phyloP scores from a whole-genome alignment of 75 land plant species.

The Ceratopteris richardii region DNA sequence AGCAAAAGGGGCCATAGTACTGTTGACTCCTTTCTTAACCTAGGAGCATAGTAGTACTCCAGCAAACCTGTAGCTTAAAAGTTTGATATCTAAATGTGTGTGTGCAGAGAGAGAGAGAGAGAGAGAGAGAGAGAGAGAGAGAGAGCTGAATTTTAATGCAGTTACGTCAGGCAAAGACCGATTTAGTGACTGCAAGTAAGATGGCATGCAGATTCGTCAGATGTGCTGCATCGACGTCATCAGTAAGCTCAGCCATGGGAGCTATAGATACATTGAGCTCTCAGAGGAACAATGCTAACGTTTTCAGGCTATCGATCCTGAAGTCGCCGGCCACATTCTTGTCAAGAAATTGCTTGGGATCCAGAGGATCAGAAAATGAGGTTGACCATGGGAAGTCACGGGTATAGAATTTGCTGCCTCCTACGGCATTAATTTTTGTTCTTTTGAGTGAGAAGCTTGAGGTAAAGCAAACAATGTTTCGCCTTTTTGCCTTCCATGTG shows the following conservation, averaged over 20 bases:
- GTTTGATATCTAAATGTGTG: too few relatives aligned
- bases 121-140: too few relatives aligned
- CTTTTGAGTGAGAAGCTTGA: too few relatives aligned
- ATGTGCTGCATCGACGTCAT: conserved; percentile 33
- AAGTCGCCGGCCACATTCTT: background rate
- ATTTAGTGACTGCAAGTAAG: conserved; percentile 67
- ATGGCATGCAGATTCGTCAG: conserved; percentile 58
- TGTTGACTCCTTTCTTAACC: background rate
- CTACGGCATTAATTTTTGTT: too few relatives aligned
- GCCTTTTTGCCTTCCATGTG: too few relatives aligned
- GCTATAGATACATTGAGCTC: background rate
- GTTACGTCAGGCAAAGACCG: conserved; percentile 76
- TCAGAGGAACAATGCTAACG: background rate
- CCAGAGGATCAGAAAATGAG: background rate
- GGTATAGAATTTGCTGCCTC: background rate
- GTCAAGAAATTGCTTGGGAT: background rate
- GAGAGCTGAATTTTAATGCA: too few relatives aligned
- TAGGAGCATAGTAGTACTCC: background rate
- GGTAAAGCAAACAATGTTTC: too few relatives aligned
- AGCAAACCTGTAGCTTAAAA: too few relatives aligned
- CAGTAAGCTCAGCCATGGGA: background rate
- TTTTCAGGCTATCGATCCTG: background rate
- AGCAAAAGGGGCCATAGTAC: too few relatives aligned
- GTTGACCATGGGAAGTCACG: background rate
- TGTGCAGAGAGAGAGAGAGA: too few relatives aligned